A percentile compares a stretch with the other conserved stretches of the same genome.
Conservation (phyloP, 2,329 filamentous ascomycete species). For the Fusarium ramigenum region DNA sequence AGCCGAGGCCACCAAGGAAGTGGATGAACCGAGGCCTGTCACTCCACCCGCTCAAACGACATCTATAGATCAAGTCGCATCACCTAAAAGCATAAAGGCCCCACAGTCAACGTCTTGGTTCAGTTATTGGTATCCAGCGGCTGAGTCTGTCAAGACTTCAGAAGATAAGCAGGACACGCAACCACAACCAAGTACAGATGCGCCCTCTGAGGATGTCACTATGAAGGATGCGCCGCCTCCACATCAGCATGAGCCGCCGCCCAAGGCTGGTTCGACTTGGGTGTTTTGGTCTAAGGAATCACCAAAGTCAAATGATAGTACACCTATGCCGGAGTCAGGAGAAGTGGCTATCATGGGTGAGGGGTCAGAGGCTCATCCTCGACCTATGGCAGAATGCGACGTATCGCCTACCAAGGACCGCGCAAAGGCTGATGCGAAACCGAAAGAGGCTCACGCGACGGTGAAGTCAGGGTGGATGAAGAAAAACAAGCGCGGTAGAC, state of each 20-base stretch:
- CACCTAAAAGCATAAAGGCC: conserved; percentile 25
- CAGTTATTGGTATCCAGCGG: conserved; percentile 50
- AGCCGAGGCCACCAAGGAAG: conserved; percentile 19
- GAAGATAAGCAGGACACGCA: conserved; percentile 14
- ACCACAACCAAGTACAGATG: conserved; percentile 27
- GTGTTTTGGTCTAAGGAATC: conserved; percentile 80
- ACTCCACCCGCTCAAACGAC: conserved; percentile 38
- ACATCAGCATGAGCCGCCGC: conserved; percentile 48
- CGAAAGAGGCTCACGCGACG: conserved; percentile 45
- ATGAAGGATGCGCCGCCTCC: conserved; percentile 54
- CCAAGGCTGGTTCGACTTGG: conserved; percentile 73
- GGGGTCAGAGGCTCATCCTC: conserved; percentile 64
- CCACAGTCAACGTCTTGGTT: conserved; percentile 51
- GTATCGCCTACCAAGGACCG: conserved; percentile 52
- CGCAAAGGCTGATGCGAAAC: conserved; percentile 39
- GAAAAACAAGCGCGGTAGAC: conserved; percentile 57
- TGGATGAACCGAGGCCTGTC: conserved; percentile 27
- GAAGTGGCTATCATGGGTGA: conserved; percentile 67
- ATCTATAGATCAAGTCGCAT: conserved; percentile 20
- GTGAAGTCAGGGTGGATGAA: conserved; percentile 48
- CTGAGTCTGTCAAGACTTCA: conserved; percentile 20
- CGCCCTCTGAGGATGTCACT: conserved; percentile 51
- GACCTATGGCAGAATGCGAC: conserved; percentile 56
- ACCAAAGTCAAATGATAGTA: conserved; percentile 48
- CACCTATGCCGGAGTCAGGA: conserved; percentile 53